Percentiles rank a stretch among this genome's conserved stretches.
Evolutionary conservation across 768 basidiomycete species (phyloP).

Genomic region (Russula compacta): DNA sequence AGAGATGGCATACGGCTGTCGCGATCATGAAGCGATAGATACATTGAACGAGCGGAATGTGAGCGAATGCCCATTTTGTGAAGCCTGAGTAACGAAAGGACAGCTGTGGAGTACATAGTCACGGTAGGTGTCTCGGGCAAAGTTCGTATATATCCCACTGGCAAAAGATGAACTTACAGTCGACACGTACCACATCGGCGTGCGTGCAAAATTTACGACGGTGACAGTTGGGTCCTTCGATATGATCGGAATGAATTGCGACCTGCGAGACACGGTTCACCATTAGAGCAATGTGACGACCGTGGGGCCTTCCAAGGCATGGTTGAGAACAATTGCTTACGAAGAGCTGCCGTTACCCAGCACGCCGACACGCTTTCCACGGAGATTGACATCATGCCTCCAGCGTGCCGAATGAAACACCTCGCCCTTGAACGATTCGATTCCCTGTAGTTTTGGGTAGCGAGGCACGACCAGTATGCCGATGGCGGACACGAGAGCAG

Average conservation of each 20-base stretch:
- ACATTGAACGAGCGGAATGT: conserved; percentile 41
- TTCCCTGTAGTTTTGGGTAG: conserved; percentile 23
- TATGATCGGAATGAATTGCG: conserved; percentile 47
- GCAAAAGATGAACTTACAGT: conserved; percentile 29
- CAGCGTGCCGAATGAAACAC: conserved; percentile 50
- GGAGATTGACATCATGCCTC: conserved; percentile 43
- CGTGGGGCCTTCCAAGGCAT: neutral
- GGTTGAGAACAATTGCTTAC: conserved; percentile 22
- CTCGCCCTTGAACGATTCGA: conserved; percentile 36
- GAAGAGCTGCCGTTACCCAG: conserved; percentile 56
- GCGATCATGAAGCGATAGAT: conserved; percentile 39
- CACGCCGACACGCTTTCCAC: conserved; percentile 46
- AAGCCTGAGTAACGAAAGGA: conserved; percentile 33
- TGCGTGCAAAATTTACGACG: conserved; percentile 46
- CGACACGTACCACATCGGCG: conserved; percentile 47
- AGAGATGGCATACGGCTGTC: conserved; percentile 30
- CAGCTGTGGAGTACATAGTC: neutral
- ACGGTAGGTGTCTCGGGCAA: neutral
- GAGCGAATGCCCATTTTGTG: conserved; percentile 43
- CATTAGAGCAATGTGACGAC: neutral
- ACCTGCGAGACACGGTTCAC: neutral
- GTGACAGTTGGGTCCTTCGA: conserved; percentile 38
- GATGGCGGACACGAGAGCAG: conserved; percentile 27
- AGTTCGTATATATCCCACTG: neutral
- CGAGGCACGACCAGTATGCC: conserved; percentile 23